phyloP scores from a whole-genome alignment of 192 early-diverging fungal genomes.

The Podila clonocystis region DNA sequence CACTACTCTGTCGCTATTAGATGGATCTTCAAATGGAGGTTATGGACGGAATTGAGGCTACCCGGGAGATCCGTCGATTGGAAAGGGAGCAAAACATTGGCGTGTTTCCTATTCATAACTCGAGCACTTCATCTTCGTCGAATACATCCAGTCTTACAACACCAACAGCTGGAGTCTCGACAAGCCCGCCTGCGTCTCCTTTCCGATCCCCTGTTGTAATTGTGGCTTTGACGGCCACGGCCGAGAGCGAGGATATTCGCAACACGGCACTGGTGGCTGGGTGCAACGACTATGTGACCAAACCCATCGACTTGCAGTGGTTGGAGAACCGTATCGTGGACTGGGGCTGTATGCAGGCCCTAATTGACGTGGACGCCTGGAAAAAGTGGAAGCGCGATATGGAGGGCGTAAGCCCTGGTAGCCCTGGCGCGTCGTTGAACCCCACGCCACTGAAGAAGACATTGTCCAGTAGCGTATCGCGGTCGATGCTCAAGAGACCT shows the following conservation, averaged over 20 bases:
- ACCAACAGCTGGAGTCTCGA: constrained; percentile 1
- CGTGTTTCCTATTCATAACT: constrained; percentile 54
- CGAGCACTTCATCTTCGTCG: constrained; percentile 6
- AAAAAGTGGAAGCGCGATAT: constrained; percentile 58
- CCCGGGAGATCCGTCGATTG: constrained; percentile 66
- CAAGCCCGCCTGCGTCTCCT: constrained; percentile 44
- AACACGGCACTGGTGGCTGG: constrained; percentile 83
- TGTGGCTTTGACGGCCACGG: constrained; percentile 82
- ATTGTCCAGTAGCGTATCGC: constrained; percentile 9
- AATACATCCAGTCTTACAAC: neutral
- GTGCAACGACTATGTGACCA: constrained; percentile 92
- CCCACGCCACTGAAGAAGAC: constrained; percentile 11
- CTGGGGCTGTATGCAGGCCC: constrained; percentile 93
- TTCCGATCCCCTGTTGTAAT: constrained; percentile 83
- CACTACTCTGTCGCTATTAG: constrained; percentile 20
- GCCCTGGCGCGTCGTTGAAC: neutral
- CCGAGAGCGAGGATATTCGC: constrained; percentile 58
- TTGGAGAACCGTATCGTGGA: constrained; percentile 88
- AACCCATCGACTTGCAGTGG: constrained; percentile 86
- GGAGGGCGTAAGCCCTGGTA: constrained; percentile 29
- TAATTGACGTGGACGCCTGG: constrained; percentile 87
- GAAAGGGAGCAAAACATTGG: constrained; percentile 68
- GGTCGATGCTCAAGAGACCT: constrained; percentile 31
- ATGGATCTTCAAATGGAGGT: constrained; percentile 82
- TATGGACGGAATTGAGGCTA: constrained; percentile 77